Percentiles rank a stretch among this genome's conserved stretches.
These are phyloP conservation scores for Russula abietina DNA, from an alignment of 768 basidiomycete species.

Conservation along the genomic window DNA sequence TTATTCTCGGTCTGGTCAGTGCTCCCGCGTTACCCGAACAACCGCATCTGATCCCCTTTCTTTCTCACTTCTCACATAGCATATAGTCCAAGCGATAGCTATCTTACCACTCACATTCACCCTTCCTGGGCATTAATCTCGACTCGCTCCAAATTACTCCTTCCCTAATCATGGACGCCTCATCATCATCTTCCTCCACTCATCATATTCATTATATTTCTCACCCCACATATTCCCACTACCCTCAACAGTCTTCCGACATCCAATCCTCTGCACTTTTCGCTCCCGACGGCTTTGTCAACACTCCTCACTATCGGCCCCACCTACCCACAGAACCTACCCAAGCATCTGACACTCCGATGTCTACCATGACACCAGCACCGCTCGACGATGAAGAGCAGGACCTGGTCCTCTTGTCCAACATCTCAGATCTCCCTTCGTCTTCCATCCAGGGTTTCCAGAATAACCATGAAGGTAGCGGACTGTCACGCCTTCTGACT, in stretches of 20 bases:
- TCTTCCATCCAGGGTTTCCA: slow-evolving; percentile 23
- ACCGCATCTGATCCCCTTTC: slow-evolving; percentile 8
- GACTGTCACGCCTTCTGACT: slow-evolving; percentile 53
- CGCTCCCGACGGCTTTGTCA: slow-evolving; percentile 6
- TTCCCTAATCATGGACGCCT: slow-evolving; percentile 18
- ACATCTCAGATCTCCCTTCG: slow-evolving; percentile 16
- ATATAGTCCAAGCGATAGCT: slow-evolving; percentile 19
- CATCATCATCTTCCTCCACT: slow-evolving; percentile 11
- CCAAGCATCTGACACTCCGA: slow-evolving; percentile 11
- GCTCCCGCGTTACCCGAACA: background rate
- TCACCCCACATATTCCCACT: slow-evolving; percentile 21
- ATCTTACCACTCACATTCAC: slow-evolving; percentile 13
- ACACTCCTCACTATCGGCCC: slow-evolving; percentile 3
- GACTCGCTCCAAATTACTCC: slow-evolving; percentile 7
- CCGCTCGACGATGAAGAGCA: slow-evolving; percentile 24
- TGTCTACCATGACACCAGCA: slow-evolving; percentile 18
- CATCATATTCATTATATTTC: slow-evolving; percentile 19
- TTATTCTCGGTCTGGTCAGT: slow-evolving; percentile 2
- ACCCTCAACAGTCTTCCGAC: slow-evolving; percentile 13
- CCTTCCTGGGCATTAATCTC: slow-evolving; percentile 16
- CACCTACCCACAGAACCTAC: slow-evolving; percentile 15
- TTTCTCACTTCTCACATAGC: background rate
- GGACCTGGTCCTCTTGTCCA: slow-evolving; percentile 20
- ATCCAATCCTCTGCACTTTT: slow-evolving; percentile 16
- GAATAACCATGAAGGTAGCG: slow-evolving; percentile 18